Conservation (phyloP, 192 early-diverging fungal species). For the Pilaira anomala region DNA sequence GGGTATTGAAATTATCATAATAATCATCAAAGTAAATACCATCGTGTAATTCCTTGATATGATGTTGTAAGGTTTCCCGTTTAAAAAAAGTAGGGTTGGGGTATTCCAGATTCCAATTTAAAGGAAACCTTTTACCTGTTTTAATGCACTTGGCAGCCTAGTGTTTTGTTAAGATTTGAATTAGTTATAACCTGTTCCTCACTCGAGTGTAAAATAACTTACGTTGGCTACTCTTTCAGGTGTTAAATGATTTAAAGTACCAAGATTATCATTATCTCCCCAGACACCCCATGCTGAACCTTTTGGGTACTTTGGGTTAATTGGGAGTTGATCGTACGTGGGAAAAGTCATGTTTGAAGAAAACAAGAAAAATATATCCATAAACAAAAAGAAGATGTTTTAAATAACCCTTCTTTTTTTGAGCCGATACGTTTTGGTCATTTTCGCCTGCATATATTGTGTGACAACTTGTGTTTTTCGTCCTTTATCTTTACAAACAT, state of each 20-base stretch:
- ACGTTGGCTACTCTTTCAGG: slow-evolving; percentile 3
- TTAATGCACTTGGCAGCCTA: slow-evolving; percentile 20
- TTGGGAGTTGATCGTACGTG: slow-evolving; percentile 14
- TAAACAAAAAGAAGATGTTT: no score
- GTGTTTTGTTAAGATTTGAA: not conserved
- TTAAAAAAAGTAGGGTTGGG: slow-evolving; percentile 12
- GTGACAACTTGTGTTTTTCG: no score
- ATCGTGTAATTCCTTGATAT: not conserved
- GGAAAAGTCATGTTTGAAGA: slow-evolving; percentile 3
- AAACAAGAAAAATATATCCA: no score
- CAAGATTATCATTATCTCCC: slow-evolving; percentile 25
- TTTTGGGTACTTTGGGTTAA: slow-evolving; percentile 24
- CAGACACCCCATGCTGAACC: slow-evolving; percentile 26
- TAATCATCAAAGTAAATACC: slow-evolving; percentile 18
- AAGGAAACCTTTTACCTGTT: slow-evolving; percentile 23
- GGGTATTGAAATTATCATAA: slow-evolving; percentile 30
- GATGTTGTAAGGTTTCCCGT: slow-evolving; percentile 13
- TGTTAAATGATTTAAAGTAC: slow-evolving; percentile 17
- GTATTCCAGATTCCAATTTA: slow-evolving; percentile 30
- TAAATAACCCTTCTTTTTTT: no score
- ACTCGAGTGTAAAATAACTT: not conserved
- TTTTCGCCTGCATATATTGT: no score
- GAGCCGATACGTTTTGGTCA: no score
- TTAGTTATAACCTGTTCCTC: not conserved
- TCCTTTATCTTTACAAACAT: no score